phyloP scores from a whole-genome alignment of 495 filamentous ascomycete species.

The Aspergillus diversus region DNA sequence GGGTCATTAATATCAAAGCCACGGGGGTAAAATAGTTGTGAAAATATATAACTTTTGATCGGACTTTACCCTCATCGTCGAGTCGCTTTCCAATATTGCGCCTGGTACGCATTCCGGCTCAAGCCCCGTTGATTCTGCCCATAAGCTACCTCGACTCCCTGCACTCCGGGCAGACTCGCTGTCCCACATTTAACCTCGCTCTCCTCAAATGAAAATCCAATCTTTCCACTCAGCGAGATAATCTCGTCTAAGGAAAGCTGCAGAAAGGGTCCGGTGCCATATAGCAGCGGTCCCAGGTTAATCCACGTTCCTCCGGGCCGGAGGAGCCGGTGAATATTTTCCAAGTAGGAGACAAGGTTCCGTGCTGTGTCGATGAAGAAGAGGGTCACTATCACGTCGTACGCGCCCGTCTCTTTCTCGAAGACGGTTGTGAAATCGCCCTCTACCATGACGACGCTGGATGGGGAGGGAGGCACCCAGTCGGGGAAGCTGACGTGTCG shows the following conservation, averaged over 20 bases:
- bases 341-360: conserved; percentile 47
- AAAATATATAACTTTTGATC: no score
- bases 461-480: conserved; percentile 22
- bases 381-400: conserved; percentile 48
- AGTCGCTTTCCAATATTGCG: conserved; percentile 31
- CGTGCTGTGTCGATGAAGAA: conserved; percentile 58
- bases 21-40: no score
- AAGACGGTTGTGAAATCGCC: conserved; percentile 47
- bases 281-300: conserved; percentile 48
- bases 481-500: conserved; percentile 42
- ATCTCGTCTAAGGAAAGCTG: conserved; percentile 33
- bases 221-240: conserved; percentile 17
- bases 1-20: no score
- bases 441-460: conserved; percentile 35
- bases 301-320: conserved; percentile 47
- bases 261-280: conserved; percentile 30
- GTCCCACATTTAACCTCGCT: conserved; percentile 17
- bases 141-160: conserved; percentile 26
- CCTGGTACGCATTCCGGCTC: conserved; percentile 33
- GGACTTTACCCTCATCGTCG: not conserved
- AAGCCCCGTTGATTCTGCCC: conserved; percentile 27
- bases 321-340: conserved; percentile 44
- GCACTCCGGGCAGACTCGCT: conserved; percentile 15
- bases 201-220: conserved; percentile 28
- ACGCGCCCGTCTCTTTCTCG: conserved; percentile 22